Percentiles rank a stretch among this genome's conserved stretches.
These are phyloP conservation scores for Cryoendolithus antarcticus DNA, from an alignment of 2,329 filamentous ascomycete genomes.

Conservation along the genomic window DNA sequence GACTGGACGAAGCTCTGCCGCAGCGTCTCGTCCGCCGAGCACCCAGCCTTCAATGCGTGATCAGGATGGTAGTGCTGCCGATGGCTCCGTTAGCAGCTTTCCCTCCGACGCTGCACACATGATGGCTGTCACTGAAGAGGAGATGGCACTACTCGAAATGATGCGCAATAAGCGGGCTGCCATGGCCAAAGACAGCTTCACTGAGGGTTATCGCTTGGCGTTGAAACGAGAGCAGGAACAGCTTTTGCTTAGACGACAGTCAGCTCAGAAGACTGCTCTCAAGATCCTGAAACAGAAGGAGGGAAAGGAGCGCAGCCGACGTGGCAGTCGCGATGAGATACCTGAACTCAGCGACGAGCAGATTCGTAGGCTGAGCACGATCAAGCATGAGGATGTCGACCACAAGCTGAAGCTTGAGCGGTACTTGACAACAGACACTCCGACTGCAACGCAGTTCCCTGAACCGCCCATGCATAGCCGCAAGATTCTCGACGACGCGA, in stretches of 20 bases:
- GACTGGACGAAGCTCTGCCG: constrained; percentile 3
- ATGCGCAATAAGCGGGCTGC: constrained; percentile 37
- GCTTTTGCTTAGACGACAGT: constrained; percentile 9
- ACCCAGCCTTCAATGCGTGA: constrained; percentile 1
- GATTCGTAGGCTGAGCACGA: constrained; percentile 13
- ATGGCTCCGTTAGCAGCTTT: constrained; percentile 6
- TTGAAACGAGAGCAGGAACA: constrained; percentile 22
- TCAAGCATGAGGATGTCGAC: constrained; percentile 19
- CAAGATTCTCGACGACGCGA: too few species aligned
- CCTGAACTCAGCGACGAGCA: constrained; percentile 2
- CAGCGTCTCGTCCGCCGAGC: neutral
- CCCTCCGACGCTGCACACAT: constrained; percentile 13
- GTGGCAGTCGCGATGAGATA: neutral
- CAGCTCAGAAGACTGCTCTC: constrained; percentile 13
- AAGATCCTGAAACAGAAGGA: constrained; percentile 12
- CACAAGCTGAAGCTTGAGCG: constrained; percentile 16
- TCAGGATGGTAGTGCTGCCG: constrained; percentile 3
- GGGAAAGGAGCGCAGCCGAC: constrained; percentile 4
- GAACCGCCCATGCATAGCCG: neutral
- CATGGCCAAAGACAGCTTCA: constrained; percentile 30
- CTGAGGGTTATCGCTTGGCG: constrained; percentile 25
- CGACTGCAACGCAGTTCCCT: constrained; percentile 3
- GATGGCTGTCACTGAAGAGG: constrained; percentile 39
- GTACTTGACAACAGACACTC: constrained; percentile 13
- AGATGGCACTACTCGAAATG: constrained; percentile 36